Base-by-base conservation (phyloP, 495 filamentous ascomycete species). In the Staphylotrichum tortipilum region DNA sequence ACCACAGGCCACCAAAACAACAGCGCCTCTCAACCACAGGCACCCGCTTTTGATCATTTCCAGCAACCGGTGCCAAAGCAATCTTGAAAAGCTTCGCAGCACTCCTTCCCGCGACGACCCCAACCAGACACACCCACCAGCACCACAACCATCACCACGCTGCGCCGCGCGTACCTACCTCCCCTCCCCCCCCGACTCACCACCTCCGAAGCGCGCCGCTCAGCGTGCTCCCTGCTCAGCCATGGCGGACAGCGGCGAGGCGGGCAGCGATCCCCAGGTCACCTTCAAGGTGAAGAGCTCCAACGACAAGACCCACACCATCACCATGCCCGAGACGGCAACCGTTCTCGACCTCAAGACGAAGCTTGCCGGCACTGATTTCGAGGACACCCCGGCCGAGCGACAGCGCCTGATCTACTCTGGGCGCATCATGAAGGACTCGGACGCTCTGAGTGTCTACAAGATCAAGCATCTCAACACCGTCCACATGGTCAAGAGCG, bases 401-500 rank as follows among this genome's bases (percentile, higher is more conserved):
- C 79, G 86, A 41, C 90, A 95, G 67, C 88, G 94, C 37, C 74
- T 99, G 55, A 99, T 99, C 67, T 97, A 97, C 69, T 96, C 91
- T 7, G 94, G 94, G 23, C 82, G 90, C 51, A 90, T 99, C 18
- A 77, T 99, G 68, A 99, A 96, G 70, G 88, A 99, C 62, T 79
- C 80, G 34, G 89, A 97, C 53, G 84, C 85, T 0, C 67, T 99
- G 36, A 80, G 74, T 46, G 78, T 80, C 21, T 94, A 94, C 70
- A 99, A 95, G 70, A 88, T 99, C 67, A 94, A 96, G 69, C 79
- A 87, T 48, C 85, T 87, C n/a, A 88, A 96, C 61, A 96, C 92
- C 8, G 80, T 97, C 51, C 94, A 99, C 66, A 75, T 99, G 59
- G 94, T 99, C 47, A 95, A 94, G 68, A 88, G 88, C 57, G 94